Conservation (phyloP, 768 basidiomycete genomes). For the Naematelia aurantialba region DNA sequence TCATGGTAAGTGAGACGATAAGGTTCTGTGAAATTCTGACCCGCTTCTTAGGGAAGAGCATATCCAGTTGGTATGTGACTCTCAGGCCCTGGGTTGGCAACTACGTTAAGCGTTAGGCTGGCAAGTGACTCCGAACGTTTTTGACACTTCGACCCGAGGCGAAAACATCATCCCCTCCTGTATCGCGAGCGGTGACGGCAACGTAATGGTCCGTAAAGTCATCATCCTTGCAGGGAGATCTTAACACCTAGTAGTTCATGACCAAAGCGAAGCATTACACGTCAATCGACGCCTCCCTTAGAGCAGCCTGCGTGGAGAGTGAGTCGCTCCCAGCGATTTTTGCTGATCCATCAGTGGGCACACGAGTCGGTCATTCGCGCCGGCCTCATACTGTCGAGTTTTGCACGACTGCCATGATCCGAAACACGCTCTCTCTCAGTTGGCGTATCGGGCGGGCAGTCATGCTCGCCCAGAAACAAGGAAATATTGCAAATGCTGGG, state of each 20-base stretch:
- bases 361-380: conserved; percentile 54
- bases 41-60: conserved; percentile 44
- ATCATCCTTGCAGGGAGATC: neutral
- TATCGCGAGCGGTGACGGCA: conserved; percentile 51
- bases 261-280: conserved; percentile 54
- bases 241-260: conserved; percentile 38
- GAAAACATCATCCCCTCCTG: conserved; percentile 48
- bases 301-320: conserved; percentile 55
- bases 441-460: conserved; percentile 65
- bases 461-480: conserved; percentile 18
- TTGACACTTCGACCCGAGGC: conserved; percentile 7
- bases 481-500: conserved; percentile 19
- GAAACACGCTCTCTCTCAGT: conserved; percentile 59
- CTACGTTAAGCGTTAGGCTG: conserved; percentile 28
- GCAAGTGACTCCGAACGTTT: conserved; percentile 30
- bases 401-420: conserved; percentile 51
- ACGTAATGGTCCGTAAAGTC: conserved; percentile 39
- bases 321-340: neutral
- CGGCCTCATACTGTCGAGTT: conserved; percentile 52
- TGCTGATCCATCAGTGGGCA: conserved; percentile 51
- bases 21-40: too few relatives aligned
- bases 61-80: conserved; percentile 30
- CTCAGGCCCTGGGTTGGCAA: neutral
- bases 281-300: conserved; percentile 54
- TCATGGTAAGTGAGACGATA: conserved; percentile 13